These are phyloP conservation scores for Trichophyton benhamiae DNA, from an alignment of 2,329 filamentous ascomycete species.

Conservation along the genomic window DNA sequence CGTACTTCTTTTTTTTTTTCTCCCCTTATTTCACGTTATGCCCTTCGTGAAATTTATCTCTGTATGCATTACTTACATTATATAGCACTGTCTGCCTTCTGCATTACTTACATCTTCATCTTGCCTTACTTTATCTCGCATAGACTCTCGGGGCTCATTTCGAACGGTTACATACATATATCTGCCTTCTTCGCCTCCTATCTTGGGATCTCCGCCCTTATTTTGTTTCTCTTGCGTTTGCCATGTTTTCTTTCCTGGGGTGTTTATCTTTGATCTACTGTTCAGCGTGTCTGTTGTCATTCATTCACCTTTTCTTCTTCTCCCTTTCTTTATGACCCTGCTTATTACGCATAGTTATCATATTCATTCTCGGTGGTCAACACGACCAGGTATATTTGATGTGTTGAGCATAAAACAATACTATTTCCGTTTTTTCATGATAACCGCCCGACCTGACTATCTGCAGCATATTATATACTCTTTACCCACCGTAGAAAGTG, in stretches of 20 bases:
- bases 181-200: no score
- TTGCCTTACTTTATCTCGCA: background rate
- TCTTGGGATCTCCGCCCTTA: background rate
- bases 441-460: background rate
- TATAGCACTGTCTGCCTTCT: slow-evolving; percentile 4
- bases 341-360: background rate
- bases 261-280: background rate
- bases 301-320: background rate
- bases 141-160: background rate
- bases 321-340: background rate
- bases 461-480: background rate
- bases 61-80: slow-evolving; percentile 3
- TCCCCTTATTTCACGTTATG: background rate
- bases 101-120: slow-evolving; percentile 1
- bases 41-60: background rate
- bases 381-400: background rate
- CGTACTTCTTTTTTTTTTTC: background rate
- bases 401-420: background rate
- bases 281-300: background rate
- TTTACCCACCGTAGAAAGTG: background rate
- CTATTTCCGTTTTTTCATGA: background rate
- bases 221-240: background rate
- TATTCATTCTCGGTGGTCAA: background rate
- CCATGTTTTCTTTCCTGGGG: background rate
- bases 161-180: background rate